These are phyloP conservation scores for Tylopilus sp. DNA, from an alignment of 768 basidiomycete genomes.

Conservation along the genomic window DNA sequence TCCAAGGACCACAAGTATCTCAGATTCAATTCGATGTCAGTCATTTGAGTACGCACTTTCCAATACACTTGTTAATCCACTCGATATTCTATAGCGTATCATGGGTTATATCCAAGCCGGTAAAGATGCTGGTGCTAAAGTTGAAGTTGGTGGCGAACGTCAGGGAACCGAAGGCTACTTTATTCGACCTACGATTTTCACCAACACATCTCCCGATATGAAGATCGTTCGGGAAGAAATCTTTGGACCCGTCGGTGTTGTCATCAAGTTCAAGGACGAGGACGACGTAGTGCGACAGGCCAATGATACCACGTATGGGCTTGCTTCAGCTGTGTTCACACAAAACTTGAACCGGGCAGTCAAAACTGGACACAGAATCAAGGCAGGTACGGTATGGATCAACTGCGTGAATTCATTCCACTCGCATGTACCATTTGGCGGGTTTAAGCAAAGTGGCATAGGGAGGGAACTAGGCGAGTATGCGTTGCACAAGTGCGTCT, in stretches of 20 bases:
- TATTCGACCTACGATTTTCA: constrained; percentile 12
- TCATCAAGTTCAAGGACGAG: constrained; percentile 8
- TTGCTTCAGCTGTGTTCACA: no score
- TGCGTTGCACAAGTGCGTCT: constrained; percentile 11
- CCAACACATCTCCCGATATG: constrained; percentile 5
- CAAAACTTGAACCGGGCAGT: background rate
- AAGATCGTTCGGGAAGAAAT: constrained; percentile 12
- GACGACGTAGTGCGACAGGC: background rate
- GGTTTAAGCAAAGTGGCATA: constrained; percentile 10
- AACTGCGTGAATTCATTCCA: constrained; percentile 4
- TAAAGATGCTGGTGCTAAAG: constrained; percentile 1
- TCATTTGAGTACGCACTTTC: background rate
- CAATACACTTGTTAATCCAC: background rate
- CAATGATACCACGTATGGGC: no score
- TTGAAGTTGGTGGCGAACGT: constrained; percentile 1
- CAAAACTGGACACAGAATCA: no score
- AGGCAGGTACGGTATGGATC: no score
- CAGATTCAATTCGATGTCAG: constrained; percentile 7
- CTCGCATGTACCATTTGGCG: constrained; percentile 11
- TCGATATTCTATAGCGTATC: background rate
- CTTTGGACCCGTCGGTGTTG: constrained; percentile 10
- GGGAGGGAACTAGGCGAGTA: constrained; percentile 12
- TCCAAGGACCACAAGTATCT: constrained; percentile 8
- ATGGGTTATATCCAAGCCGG: constrained; percentile 13
- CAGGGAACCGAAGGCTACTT: constrained; percentile 8